Evolutionary conservation across 495 filamentous ascomycete species (phyloP).

Genomic region (Penicillium goetzii): DNA sequence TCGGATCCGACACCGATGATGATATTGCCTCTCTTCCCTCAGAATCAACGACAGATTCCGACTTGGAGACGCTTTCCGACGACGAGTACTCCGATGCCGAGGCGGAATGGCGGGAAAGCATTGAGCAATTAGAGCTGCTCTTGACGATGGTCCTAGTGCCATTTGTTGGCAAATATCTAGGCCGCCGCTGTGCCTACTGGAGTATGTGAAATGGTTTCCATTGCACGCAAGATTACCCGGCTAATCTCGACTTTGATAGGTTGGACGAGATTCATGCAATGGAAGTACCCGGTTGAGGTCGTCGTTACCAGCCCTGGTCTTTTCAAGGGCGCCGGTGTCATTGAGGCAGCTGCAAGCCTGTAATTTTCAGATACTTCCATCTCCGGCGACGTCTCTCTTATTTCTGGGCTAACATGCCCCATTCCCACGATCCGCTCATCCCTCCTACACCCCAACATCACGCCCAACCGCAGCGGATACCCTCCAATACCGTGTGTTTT

Average conservation of each 20-base stretch:
- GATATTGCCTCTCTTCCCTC: slow-evolving; percentile 82
- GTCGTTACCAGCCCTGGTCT: slow-evolving; percentile 56
- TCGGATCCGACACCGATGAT: slow-evolving; percentile 56
- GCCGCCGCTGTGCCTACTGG: slow-evolving; percentile 94
- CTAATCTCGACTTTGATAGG: slow-evolving; percentile 43
- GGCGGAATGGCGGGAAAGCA: slow-evolving; percentile 86
- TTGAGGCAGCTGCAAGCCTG: slow-evolving; percentile 71
- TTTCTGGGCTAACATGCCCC: background rate
- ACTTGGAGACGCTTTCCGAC: slow-evolving; percentile 56
- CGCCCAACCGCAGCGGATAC: background rate
- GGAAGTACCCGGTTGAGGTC: slow-evolving; percentile 74
- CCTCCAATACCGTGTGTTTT: background rate
- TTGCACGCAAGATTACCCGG: background rate
- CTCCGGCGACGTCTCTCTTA: background rate
- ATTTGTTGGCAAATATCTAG: slow-evolving; percentile 90
- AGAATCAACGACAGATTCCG: slow-evolving; percentile 63
- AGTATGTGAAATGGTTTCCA: slow-evolving; percentile 53
- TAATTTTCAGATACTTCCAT: slow-evolving; percentile 40
- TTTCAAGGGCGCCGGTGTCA: slow-evolving; percentile 70
- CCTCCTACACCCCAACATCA: background rate
- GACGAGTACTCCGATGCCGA: slow-evolving; percentile 76
- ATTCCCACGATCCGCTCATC: background rate
- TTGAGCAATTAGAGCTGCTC: slow-evolving; percentile 91
- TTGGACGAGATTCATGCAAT: slow-evolving; percentile 75
- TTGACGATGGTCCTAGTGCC: slow-evolving; percentile 92